Evolutionary conservation across 805 yeast genomes (phyloP), one percentile per base, ranked within the genome.

Genomic region (Tetrapisispora phaffii): DNA sequence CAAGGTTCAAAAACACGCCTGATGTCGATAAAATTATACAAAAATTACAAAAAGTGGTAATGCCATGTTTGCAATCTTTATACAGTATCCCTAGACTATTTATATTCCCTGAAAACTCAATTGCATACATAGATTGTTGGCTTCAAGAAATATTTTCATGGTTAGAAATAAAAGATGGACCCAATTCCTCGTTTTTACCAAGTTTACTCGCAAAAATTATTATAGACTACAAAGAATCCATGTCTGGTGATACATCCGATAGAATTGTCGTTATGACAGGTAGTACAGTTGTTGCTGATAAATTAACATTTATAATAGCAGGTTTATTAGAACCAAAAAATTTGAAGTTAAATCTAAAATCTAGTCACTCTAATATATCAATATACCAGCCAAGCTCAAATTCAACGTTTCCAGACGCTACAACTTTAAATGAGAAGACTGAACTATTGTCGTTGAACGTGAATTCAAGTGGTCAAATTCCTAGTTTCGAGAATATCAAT

Each of bases 201-300:
- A 57, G 57, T 3, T 47, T 60, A 12, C 41, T 62, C 34, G 60
- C 66, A 4, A 57, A 57, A 28, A 42, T 60, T 4, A 44, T 60
- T 1, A 51, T 59, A 21, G 59, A 58, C 31, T 59, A 52, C 24
- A 52, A 50, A 15, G 52, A 55, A 12, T 45, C 53, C 3, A 38
- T 53, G 13, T 41, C 50, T 2, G 57, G 57, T 28, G 45, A 53
- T 20, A 71, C 67, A 35, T 58, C 69, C n/a, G 66, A 74, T 7
- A 65, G 82, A 37, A 66, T 78, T 1, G 77, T 77, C 1, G 66
- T 78, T 3, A 70, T 77, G 73, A 77, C 83, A 0, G 74, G 79
- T 15, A 78, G 78, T 53, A 76, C 79, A 31, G 73, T 73, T 7
- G 79, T 78, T 9, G 80, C 82, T 1, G 79, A 77, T 52, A 77